Base-by-base conservation (phyloP, 805 yeast genomes). In the Debaryomyces prosopidis region DNA sequence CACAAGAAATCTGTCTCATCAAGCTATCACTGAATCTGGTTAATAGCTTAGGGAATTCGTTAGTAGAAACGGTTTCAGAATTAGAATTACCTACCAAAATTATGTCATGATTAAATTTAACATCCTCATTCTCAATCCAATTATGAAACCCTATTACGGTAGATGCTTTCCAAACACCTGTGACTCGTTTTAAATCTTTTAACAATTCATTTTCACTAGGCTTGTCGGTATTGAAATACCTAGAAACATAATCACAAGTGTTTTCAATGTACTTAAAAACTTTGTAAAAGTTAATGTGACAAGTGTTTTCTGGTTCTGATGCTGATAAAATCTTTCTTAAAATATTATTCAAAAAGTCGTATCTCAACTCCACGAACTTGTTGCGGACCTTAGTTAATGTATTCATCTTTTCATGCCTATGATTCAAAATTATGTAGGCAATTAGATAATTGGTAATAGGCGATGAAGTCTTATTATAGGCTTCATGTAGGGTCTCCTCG, bases 201-300 rank as follows among this genome's bases (percentile, higher is more conserved):
- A 40, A 28, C 12, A 64, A 43, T 2, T 53, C 60, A 31, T 45
- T 40, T 11, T 30, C 11, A 3, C 7, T 30, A 23, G 26, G 26
- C n/a, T 46, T 46, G 1, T 43, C 17, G 10, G 41, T 39, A 3
- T 51, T 42, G 40, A 69, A 69, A 42, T 55, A 65, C n/a, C 47
- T 44, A 1, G 48, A 42, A 3, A 61, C 50, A 39, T 62, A 61
- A 3, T 51, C 57, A 44, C 59, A 60, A 0, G 77, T 68, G 28
- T 62, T 63, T 50, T 71, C 75, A 26, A 67, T 46, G 39, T 50
- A 71, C 46, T 59, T 63, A 44, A 69, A 58, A 5, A 69, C 46
- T 18, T 52, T 53, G 27, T 56, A 57, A 45, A 66, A 66, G 43
- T 66, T 57, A 15, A 68, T 45, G 37, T 18, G 7, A 27, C 55